Evolutionary conservation across 1,139 yeast species (phyloP), one percentile per base, ranked within the genome.

Genomic region (Meyerozyma elateridarum): DNA sequence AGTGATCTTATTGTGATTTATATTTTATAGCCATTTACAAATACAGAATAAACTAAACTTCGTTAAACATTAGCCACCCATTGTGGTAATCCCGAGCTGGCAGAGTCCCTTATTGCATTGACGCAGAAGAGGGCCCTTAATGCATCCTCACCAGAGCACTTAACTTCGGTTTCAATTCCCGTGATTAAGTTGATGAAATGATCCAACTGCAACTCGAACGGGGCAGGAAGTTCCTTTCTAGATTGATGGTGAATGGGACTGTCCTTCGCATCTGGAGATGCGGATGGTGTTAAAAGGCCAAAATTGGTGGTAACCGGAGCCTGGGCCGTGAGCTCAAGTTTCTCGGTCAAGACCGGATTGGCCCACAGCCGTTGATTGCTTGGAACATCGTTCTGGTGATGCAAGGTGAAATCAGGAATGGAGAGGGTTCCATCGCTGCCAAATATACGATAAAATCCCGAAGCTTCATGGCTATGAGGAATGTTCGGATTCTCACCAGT

Each of bases 401-500:
- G 62, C 15, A 65, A 42, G 18, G 57, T 62, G 46, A 64, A 46
- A 34, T 65, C 72, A 1, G 72, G 72, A 4, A 65, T 51, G 4
- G 69, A 63, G 21, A 65, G 49, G 3, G 70, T 64, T 1, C 69
- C 70, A 15, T 56, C 46, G 25, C 63, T 52, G 6, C 71, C 71
- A 47, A 64, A 65, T 3, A 65, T 49, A 22, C 70, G 48, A 38
- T 65, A 64, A 30, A 64, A 49, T 1, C 72, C 72, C 24, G 59
- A 44, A 9, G 61, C 41, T 6, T 51, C 49, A 14, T 52, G 54
- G 40, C 58, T 52, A 28, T 46, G 51, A 3, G 72, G 72, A 19
- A 64, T 51, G 17, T 55, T 55, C 3, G 71, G 71, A 37, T 65
- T 65, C 43, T 65, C 71, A 9, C 71, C 71, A 0, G 71, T 65